Conservation (phyloP, 345 rosid species). For the Citrus mangshanensis region DNA sequence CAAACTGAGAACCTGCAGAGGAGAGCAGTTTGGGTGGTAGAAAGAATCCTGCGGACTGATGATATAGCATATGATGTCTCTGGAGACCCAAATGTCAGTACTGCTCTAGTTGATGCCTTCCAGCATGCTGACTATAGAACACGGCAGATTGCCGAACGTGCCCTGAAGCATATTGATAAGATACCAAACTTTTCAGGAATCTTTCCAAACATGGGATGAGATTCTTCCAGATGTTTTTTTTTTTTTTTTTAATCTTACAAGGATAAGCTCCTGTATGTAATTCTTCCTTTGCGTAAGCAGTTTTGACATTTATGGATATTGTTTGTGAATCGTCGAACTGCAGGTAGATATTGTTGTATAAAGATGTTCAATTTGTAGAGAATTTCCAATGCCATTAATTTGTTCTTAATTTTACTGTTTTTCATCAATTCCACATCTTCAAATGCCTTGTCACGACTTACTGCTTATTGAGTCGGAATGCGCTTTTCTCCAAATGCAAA, state of each 20-base stretch:
- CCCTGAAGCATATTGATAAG: constrained; percentile 80
- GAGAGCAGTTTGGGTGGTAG: constrained; percentile 84
- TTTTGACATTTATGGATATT: constrained; percentile 16
- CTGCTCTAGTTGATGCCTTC: constrained; percentile 91
- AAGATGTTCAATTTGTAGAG: constrained; percentile 24
- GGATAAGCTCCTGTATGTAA: constrained; percentile 20
- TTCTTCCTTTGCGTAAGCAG: constrained; percentile 9
- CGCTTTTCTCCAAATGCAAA: neutral
- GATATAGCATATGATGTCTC: constrained; percentile 74
- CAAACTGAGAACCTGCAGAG: constrained; percentile 65
- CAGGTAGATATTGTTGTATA: constrained; percentile 35
- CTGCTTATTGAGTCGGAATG: neutral
- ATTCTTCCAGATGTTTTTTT: constrained; percentile 1
- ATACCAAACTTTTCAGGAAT: constrained; percentile 95
- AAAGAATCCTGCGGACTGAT: constrained; percentile 76
- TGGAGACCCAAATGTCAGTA: constrained; percentile 67
- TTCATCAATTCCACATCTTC: constrained; percentile 6
- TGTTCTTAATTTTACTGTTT: constrained; percentile 14
- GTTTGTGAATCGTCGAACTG: constrained; percentile 12
- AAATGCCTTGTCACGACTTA: constrained; percentile 1
- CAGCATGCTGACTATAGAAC: constrained; percentile 87
- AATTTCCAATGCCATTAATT: constrained; percentile 20
- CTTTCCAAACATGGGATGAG: constrained; percentile 55
- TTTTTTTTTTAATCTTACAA: neutral
- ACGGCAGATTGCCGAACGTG: constrained; percentile 83